A percentile compares a stretch with the other conserved stretches of the same genome.
Conservation (phyloP, 2,329 filamentous ascomycete genomes). For the Ophiobolus disseminans region DNA sequence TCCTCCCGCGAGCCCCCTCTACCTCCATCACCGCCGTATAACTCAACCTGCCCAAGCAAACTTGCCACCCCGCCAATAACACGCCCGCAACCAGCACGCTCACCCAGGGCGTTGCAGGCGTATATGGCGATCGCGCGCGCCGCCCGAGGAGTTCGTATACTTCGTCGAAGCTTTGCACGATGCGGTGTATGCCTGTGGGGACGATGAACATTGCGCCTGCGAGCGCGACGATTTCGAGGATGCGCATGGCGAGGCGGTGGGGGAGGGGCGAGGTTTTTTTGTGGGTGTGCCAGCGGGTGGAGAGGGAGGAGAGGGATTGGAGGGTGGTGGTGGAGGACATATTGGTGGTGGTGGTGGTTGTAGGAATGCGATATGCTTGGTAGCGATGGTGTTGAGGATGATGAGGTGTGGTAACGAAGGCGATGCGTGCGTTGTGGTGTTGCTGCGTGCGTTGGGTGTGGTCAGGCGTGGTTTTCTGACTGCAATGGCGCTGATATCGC, state of each 20-base stretch:
- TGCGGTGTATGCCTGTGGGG: conserved; percentile 19
- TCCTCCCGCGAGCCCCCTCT: not conserved
- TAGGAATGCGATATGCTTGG: no score
- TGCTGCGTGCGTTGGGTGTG: no score
- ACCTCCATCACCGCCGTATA: conserved; percentile 16
- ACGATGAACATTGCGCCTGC: conserved; percentile 21
- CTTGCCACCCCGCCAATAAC: conserved; percentile 24
- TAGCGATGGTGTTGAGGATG: no score
- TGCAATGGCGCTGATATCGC: no score
- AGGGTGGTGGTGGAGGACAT: no score
- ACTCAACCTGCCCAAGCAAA: conserved; percentile 17
- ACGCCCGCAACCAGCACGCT: conserved; percentile 7
- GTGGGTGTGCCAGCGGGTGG: no score
- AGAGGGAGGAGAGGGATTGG: no score
- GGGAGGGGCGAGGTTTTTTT: no score
- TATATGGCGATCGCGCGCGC: conserved; percentile 21
- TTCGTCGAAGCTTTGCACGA: conserved; percentile 17
- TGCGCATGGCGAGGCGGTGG: conserved; percentile 19
- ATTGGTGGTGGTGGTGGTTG: no score
- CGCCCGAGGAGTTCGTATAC: conserved; percentile 24
- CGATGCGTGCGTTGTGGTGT: no score
- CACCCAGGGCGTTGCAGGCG: not conserved
- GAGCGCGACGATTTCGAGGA: conserved; percentile 15
- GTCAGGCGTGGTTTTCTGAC: no score
- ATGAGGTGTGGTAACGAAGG: no score